Percentiles rank a stretch among this genome's conserved stretches.
These are phyloP conservation scores for Trapa bicornis DNA, from an alignment of 345 rosid species.

Conservation along the genomic window DNA sequence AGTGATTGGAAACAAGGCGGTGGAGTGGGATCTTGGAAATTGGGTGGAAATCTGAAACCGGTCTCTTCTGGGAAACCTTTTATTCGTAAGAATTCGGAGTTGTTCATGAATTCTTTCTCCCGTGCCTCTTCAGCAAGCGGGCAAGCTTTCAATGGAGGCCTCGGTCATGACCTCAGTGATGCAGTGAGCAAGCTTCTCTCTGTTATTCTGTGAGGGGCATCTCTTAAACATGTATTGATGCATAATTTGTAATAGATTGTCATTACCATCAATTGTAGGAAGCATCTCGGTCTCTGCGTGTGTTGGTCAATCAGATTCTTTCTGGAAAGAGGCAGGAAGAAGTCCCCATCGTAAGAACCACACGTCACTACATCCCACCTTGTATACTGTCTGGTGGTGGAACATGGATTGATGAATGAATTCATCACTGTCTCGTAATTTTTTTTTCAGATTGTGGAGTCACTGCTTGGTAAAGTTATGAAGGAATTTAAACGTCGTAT, in stretches of 20 bases:
- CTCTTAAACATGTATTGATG: neutral
- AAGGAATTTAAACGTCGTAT: slow-evolving; percentile 69
- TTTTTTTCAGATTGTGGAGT: slow-evolving; percentile 56
- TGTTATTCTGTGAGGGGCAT: slow-evolving; percentile 5
- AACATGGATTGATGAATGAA: neutral
- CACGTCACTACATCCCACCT: neutral
- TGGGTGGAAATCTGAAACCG: slow-evolving; percentile 40
- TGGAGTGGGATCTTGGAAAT: slow-evolving; percentile 60
- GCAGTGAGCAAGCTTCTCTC: slow-evolving; percentile 38
- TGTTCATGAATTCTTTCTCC: slow-evolving; percentile 45
- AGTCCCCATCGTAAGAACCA: slow-evolving; percentile 49
- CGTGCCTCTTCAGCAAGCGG: slow-evolving; percentile 33
- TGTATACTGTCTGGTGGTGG: neutral
- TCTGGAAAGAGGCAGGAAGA: slow-evolving; percentile 64
- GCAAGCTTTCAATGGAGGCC: slow-evolving; percentile 24
- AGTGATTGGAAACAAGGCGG: slow-evolving; percentile 70
- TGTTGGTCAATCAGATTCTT: slow-evolving; percentile 54
- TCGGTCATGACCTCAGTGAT: slow-evolving; percentile 36
- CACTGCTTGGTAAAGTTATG: slow-evolving; percentile 59
- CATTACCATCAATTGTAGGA: slow-evolving; percentile 27
- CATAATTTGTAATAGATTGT: neutral
- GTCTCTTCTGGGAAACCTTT: slow-evolving; percentile 34
- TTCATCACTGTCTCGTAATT: neutral
- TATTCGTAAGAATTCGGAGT: slow-evolving; percentile 50
- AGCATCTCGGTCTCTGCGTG: slow-evolving; percentile 35